Base-by-base conservation (phyloP, 257 asterid species). In the Verbena officinalis region DNA sequence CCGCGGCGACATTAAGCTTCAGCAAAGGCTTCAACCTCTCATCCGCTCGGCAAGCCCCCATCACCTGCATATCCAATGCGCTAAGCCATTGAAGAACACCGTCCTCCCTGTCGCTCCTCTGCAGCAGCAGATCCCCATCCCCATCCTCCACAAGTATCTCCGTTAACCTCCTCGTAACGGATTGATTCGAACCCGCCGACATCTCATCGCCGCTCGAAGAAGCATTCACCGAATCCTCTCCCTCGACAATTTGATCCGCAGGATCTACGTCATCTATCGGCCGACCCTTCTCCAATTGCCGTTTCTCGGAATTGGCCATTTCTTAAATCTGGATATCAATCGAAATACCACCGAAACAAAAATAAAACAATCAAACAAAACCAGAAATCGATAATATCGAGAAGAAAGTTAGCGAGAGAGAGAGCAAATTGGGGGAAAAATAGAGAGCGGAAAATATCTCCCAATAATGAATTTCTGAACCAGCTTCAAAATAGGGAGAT, bases 1-100 rank as follows among this genome's bases (percentile, higher is more conserved):
- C 97, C 9, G 82, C 57, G 40, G 92, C 78, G 38, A 81, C 82
- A 59, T 83, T 88, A 1, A 94, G 74, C 81, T 94, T 90, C 70
- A 94, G 79, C 82, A 94, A 67, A 51, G 99, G 99, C 77, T 88
- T 94, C 84, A 94, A 75, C 75, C 99, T 84, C 87, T 94, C 99
- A 74, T 94, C 99, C 13, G 84, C 86, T 11, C 99, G 87, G 72
- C 99, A 94, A 55, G 97, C 99, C 40, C 99, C 99, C 78, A 86
- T 80, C 39, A 83, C 87, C 81, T 94, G 99, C 75, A 88, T 77
- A 76, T 90, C 97, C 74, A 94, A 68, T 14, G 96, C 96, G 52
- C 77, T 77, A 66, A 88, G 75, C 95, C 95, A 94, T 53, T 71
- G 95, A 59, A 80, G 31, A 75, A 94, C 80, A 38, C 73, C 79